phyloP scores from a whole-genome alignment of 1,284 basidiomycete species.

The Schizophyllum commune region DNA sequence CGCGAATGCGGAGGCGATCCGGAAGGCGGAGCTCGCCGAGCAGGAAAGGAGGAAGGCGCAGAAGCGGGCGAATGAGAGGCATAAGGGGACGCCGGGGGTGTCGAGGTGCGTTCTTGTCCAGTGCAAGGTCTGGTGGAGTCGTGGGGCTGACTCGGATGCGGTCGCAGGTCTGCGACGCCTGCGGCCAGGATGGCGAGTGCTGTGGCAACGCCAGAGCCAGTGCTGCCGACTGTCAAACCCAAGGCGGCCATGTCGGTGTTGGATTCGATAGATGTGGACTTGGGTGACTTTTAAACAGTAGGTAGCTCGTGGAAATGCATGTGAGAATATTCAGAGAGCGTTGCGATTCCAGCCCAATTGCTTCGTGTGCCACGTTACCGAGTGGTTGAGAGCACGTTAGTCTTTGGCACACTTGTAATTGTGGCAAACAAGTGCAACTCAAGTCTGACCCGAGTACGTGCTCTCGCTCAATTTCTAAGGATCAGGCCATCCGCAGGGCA shows the following conservation, averaged over 20 bases:
- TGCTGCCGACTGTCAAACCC: constrained; percentile 29
- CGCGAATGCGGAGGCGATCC: constrained; percentile 72
- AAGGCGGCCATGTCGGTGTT: constrained; percentile 48
- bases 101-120: background rate
- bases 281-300: constrained; percentile 58
- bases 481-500: too few relatives aligned
- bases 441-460: too few relatives aligned
- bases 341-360: too few relatives aligned
- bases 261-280: constrained; percentile 64
- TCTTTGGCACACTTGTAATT: too few relatives aligned
- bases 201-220: constrained; percentile 12
- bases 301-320: too few relatives aligned
- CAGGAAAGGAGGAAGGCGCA: constrained; percentile 50
- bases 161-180: background rate
- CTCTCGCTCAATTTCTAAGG: too few relatives aligned
- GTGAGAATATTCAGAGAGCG: too few relatives aligned
- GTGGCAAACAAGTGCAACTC: too few relatives aligned
- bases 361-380: too few relatives aligned
- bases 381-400: too few relatives aligned
- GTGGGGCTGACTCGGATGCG: background rate
- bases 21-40: constrained; percentile 67
- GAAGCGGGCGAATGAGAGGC: constrained; percentile 44
- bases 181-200: background rate
- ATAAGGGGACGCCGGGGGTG: constrained; percentile 25
- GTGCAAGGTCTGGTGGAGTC: background rate